Percentiles rank a stretch among this genome's conserved stretches.
phyloP scores from a whole-genome alignment of 805 yeast genomes.

The Metschnikowia continentalis region DNA sequence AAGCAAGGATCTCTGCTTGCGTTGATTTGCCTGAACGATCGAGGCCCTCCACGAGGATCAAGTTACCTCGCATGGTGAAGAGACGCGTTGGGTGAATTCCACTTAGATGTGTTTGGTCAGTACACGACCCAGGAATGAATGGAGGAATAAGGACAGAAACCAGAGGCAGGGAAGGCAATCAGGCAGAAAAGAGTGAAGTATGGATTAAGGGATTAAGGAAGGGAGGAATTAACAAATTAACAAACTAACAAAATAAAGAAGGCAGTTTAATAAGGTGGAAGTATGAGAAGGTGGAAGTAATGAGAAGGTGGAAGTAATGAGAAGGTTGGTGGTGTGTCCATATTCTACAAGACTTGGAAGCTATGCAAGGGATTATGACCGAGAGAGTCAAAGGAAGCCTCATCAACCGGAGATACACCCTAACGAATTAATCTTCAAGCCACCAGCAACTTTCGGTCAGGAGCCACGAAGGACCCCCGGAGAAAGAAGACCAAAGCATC shows the following conservation, averaged over 20 bases:
- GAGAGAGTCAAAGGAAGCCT: slow-evolving; percentile 41
- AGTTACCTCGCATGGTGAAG: slow-evolving; percentile 51
- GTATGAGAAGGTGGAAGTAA: no score
- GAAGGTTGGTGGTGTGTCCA: no score
- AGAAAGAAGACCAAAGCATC: slow-evolving; percentile 17
- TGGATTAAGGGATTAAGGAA: no score
- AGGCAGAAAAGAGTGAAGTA: no score
- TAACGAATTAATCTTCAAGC: slow-evolving; percentile 16
- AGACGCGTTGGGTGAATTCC: neutral
- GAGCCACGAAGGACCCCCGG: slow-evolving; percentile 15
- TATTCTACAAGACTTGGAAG: neutral
- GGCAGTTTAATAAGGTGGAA: no score
- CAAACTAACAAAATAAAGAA: no score
- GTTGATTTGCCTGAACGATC: slow-evolving; percentile 95
- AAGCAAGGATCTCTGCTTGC: slow-evolving; percentile 46
- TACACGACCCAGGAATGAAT: no score
- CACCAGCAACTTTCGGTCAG: slow-evolving; percentile 12
- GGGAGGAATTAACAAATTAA: no score
- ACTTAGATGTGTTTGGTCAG: no score
- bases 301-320: no score
- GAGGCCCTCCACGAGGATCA: slow-evolving; percentile 85
- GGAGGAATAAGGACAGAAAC: no score
- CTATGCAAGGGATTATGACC: slow-evolving; percentile 49
- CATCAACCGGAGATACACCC: slow-evolving; percentile 55
- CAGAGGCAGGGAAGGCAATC: no score